These are phyloP conservation scores for Coemansia sp. DNA, from an alignment of 192 early-diverging fungal species.

Conservation along the genomic window DNA sequence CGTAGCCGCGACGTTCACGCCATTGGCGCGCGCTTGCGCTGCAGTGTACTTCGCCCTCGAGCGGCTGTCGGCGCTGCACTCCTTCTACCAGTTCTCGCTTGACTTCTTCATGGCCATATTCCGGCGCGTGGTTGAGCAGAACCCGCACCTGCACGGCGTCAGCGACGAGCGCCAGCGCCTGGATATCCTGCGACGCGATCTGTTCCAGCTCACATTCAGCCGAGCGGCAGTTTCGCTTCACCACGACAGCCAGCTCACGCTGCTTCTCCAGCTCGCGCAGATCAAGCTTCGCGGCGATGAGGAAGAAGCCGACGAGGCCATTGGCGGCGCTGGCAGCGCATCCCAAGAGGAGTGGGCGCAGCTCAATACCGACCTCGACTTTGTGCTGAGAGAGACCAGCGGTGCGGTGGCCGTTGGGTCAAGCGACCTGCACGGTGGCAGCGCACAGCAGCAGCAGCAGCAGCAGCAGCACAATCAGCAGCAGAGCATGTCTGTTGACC, in stretches of 20 bases:
- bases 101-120: slow-evolving; percentile 96
- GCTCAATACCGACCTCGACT: slow-evolving; percentile 44
- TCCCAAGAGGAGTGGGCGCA: slow-evolving; percentile 44
- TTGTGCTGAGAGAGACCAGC: slow-evolving; percentile 31
- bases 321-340: neutral
- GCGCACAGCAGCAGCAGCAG: neutral
- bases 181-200: slow-evolving; percentile 68
- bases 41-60: slow-evolving; percentile 98
- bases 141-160: slow-evolving; percentile 63
- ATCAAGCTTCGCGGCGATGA: slow-evolving; percentile 70
- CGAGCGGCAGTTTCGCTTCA: slow-evolving; percentile 79
- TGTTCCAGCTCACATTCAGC: slow-evolving; percentile 79
- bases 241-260: slow-evolving; percentile 89
- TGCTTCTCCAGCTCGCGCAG: slow-evolving; percentile 82
- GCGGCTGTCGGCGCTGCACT: slow-evolving; percentile 79
- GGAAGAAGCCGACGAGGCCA: slow-evolving; percentile 21
- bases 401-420: neutral
- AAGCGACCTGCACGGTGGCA: neutral
- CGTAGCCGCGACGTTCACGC: slow-evolving; percentile 86
- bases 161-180: slow-evolving; percentile 71
- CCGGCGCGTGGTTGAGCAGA: slow-evolving; percentile 73
- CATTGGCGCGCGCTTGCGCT: slow-evolving; percentile 86
- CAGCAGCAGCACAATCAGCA: neutral
- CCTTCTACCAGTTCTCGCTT: slow-evolving; percentile 98
- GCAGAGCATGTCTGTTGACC: neutral